Conservation (phyloP, 805 yeast genomes). For the Pichia kluyveri region DNA sequence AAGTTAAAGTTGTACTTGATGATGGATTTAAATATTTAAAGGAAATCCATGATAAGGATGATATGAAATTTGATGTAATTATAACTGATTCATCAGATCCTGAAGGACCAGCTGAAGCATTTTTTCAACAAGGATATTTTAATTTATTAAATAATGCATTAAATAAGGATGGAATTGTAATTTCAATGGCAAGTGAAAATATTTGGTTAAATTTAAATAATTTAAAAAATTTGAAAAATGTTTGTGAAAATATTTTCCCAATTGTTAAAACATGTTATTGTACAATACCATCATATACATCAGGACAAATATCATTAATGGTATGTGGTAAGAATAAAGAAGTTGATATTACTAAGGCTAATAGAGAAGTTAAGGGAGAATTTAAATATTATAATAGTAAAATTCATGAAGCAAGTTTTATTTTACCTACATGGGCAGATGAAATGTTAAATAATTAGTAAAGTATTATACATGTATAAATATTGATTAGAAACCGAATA, state of each 20-base stretch:
- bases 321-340: slow-evolving; percentile 53
- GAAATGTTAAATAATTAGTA: slow-evolving; percentile 13
- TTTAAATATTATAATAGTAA: slow-evolving; percentile 58
- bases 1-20: slow-evolving; percentile 56
- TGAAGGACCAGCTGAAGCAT: slow-evolving; percentile 86
- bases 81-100: slow-evolving; percentile 93
- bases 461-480: no score
- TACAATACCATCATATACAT: slow-evolving; percentile 80
- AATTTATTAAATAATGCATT: slow-evolving; percentile 56
- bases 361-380: slow-evolving; percentile 34
- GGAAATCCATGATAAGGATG: slow-evolving; percentile 27
- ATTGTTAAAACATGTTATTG: slow-evolving; percentile 63
- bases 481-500: background rate
- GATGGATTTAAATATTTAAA: slow-evolving; percentile 80
- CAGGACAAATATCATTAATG: slow-evolving; percentile 78
- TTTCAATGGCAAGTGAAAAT: slow-evolving; percentile 78
- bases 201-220: slow-evolving; percentile 63
- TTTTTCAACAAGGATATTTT: slow-evolving; percentile 74
- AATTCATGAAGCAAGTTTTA: slow-evolving; percentile 66
- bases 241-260: slow-evolving; percentile 48
- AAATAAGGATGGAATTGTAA: slow-evolving; percentile 47
- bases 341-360: slow-evolving; percentile 41
- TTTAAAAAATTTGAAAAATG: slow-evolving; percentile 36
- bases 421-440: slow-evolving; percentile 73
- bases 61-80: slow-evolving; percentile 63